These are phyloP conservation scores for Fistulinella prunicolor DNA, from an alignment of 768 basidiomycete species.

Conservation along the genomic window DNA sequence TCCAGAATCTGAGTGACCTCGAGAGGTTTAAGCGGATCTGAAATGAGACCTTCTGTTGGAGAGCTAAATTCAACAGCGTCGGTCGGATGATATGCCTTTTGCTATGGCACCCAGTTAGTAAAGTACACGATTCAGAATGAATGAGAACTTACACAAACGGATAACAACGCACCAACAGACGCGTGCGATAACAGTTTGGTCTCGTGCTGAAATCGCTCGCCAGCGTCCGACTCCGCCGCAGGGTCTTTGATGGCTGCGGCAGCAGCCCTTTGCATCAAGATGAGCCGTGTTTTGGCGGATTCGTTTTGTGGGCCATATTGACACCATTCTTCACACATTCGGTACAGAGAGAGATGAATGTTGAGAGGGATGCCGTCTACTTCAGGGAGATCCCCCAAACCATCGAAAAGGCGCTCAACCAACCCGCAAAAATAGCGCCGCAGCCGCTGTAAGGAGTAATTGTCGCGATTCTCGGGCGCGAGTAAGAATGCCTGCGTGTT, in stretches of 20 bases:
- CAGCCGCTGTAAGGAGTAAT: slow-evolving; percentile 72
- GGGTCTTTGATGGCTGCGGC: slow-evolving; percentile 54
- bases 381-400: slow-evolving; percentile 63
- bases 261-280: slow-evolving; percentile 67
- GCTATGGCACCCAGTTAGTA: slow-evolving; percentile 40
- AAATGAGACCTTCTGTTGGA: slow-evolving; percentile 54
- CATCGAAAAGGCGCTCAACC: slow-evolving; percentile 83
- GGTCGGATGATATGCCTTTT: slow-evolving; percentile 72
- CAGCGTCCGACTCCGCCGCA: slow-evolving; percentile 46
- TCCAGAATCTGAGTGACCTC: slow-evolving; percentile 55
- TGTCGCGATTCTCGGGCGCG: slow-evolving; percentile 67
- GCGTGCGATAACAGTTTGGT: slow-evolving; percentile 72
- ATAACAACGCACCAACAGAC: slow-evolving; percentile 83
- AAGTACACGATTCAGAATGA: not conserved
- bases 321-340: slow-evolving; percentile 93
- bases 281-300: slow-evolving; percentile 62
- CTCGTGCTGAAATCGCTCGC: slow-evolving; percentile 67
- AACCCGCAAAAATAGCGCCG: slow-evolving; percentile 90
- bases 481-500: slow-evolving; percentile 79
- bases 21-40: slow-evolving; percentile 54
- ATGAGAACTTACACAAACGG: slow-evolving; percentile 69
- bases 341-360: slow-evolving; percentile 76
- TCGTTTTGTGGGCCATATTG: slow-evolving; percentile 77
- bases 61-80: slow-evolving; percentile 53
- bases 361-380: slow-evolving; percentile 71